Evolutionary conservation across 1,284 basidiomycete genomes (phyloP).

Genomic region (Dichomitus squalens): DNA sequence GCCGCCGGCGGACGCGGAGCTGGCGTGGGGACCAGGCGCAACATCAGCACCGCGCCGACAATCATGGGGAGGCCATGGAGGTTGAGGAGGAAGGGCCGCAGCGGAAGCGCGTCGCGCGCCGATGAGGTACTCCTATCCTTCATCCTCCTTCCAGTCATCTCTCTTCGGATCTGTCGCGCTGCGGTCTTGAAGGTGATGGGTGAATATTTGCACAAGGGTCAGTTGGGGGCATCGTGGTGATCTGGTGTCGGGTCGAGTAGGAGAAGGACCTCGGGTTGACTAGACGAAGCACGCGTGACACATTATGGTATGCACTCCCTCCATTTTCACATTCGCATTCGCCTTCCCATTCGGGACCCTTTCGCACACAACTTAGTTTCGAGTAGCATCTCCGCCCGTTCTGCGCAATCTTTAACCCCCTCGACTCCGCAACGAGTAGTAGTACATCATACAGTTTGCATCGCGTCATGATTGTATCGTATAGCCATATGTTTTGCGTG

Average conservation of each 20-base stretch:
- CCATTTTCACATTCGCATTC: background rate
- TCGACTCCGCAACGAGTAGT: slow-evolving; percentile 1
- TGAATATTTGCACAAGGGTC: background rate
- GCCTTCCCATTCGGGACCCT: background rate
- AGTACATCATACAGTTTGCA: background rate
- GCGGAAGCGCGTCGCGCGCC: slow-evolving; percentile 39
- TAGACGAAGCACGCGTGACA: background rate
- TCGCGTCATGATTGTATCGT: slow-evolving; percentile 25
- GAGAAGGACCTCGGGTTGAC: background rate
- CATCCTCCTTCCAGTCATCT: background rate
- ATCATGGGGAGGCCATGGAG: slow-evolving; percentile 37
- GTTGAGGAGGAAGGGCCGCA: slow-evolving; percentile 42
- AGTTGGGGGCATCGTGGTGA: too few relatives aligned
- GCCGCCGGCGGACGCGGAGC: slow-evolving; percentile 31
- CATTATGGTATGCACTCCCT: background rate
- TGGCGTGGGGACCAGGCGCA: slow-evolving; percentile 26
- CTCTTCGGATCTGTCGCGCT: background rate
- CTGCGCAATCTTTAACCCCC: background rate
- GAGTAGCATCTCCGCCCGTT: background rate
- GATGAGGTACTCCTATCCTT: slow-evolving; percentile 21
- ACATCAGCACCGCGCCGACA: slow-evolving; percentile 14
- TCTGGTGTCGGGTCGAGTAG: background rate
- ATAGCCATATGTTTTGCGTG: slow-evolving; percentile 23
- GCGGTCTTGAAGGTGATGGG: background rate
- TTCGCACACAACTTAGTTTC: background rate